phyloP scores from a whole-genome alignment of 2,329 filamentous ascomycete genomes.

The Cordyceps tenuipes region DNA sequence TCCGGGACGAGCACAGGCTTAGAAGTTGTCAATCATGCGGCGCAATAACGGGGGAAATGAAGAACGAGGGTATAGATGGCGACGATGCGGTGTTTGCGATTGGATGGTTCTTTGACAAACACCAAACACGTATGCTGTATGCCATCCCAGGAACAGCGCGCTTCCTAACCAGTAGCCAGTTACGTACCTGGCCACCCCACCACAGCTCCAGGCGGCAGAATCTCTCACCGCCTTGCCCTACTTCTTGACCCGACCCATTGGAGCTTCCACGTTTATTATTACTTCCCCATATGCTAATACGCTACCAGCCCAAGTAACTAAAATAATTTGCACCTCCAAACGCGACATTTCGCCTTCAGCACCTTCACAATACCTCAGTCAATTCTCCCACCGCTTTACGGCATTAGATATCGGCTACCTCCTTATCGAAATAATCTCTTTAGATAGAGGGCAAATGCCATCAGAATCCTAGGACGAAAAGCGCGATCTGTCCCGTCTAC shows the following conservation, averaged over 20 bases:
- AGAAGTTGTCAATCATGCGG: neutral
- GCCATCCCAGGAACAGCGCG: too few relatives aligned
- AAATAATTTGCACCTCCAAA: too few relatives aligned
- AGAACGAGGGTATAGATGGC: neutral
- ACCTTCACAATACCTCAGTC: neutral
- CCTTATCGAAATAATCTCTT: neutral
- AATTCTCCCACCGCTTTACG: neutral
- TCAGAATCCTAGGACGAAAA: conserved; percentile 15
- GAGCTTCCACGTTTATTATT: neutral
- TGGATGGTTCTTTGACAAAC: conserved; percentile 1
- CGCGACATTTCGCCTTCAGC: neutral
- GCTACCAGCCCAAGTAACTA: too few relatives aligned
- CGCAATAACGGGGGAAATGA: neutral
- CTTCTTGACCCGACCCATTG: too few relatives aligned
- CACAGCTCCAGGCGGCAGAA: conserved; percentile 2
- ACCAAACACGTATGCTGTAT: conserved; percentile 9
- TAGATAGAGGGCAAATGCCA: conserved; percentile 12
- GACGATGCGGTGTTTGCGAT: neutral
- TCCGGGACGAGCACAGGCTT: conserved; percentile 1
- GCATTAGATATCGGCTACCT: neutral
- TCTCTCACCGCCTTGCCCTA: conserved; percentile 2
- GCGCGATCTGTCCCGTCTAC: neutral
- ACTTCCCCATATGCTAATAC: too few relatives aligned
- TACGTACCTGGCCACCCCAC: neutral
- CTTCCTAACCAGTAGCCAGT: too few relatives aligned